Evolutionary conservation across 73 alveolate species (phyloP).

Genomic region (Paramecium octaurelia): DNA sequence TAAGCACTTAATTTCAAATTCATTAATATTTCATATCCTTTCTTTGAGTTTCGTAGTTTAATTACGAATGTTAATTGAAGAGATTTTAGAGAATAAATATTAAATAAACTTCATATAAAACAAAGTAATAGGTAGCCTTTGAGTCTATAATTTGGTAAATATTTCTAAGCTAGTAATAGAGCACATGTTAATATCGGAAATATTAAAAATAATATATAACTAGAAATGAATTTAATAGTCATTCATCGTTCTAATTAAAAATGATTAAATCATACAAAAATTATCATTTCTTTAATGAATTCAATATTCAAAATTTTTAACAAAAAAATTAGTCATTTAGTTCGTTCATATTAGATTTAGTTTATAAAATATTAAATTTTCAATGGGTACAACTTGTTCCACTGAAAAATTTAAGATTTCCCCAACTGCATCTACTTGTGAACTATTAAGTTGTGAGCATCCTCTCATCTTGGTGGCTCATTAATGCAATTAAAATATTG

Average conservation of each 20-base stretch:
- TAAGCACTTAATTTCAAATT: no score
- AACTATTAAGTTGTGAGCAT: not conserved
- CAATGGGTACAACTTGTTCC: slow-evolving; percentile 5
- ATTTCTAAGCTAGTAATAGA: not conserved
- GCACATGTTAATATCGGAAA: not conserved
- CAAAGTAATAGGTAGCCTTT: not conserved
- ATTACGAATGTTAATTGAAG: no score
- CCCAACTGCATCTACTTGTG: not conserved
- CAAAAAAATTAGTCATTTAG: not conserved
- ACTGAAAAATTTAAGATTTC: not conserved
- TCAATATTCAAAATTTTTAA: not conserved
- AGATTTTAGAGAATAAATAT: no score
- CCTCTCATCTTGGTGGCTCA: not conserved
- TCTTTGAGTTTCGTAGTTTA: no score
- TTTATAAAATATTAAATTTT: not conserved
- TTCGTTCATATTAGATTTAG: not conserved
- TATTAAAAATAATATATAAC: no score
- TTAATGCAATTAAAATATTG: not conserved
- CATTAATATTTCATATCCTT: no score
- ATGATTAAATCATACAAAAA: no score
- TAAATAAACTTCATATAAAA: not conserved
- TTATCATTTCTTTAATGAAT: not conserved
- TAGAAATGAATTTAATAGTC: not conserved
- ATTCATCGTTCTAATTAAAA: no score
- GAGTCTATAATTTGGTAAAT: no score